These are phyloP conservation scores for Peniophora sp. DNA, from an alignment of 1,284 basidiomycete genomes.

Conservation along the genomic window DNA sequence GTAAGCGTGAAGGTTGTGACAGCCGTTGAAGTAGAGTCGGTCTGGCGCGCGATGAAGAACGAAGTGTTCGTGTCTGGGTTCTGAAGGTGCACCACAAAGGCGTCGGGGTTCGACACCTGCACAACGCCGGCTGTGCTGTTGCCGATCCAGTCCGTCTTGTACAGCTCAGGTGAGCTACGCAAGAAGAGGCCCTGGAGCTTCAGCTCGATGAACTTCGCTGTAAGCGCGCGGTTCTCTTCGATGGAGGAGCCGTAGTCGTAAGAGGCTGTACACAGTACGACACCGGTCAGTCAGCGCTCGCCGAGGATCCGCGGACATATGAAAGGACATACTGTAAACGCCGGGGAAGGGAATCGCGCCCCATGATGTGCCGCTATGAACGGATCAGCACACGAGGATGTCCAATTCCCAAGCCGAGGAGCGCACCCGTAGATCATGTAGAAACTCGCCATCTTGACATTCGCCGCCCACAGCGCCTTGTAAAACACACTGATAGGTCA, in stretches of 20 bases:
- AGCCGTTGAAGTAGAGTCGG: conserved; percentile 57
- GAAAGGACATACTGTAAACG: conserved; percentile 39
- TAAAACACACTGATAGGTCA: conserved; percentile 59
- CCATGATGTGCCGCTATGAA: conserved; percentile 67
- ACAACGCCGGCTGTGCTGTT: conserved; percentile 47
- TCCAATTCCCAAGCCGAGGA: neutral
- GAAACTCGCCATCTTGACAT: conserved; percentile 69
- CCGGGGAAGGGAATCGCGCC: conserved; percentile 64
- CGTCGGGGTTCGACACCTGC: conserved; percentile 37
- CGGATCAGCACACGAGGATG: conserved; percentile 1
- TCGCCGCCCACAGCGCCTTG: conserved; percentile 66
- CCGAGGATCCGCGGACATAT: neutral
- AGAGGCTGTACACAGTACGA: conserved; percentile 27
- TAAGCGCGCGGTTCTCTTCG: conserved; percentile 61
- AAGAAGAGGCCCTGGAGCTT: conserved; percentile 71
- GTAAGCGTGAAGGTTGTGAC: conserved; percentile 14
- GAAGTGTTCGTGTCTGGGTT: conserved; percentile 59
- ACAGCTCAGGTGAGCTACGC: conserved; percentile 66
- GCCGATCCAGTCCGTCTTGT: conserved; percentile 68
- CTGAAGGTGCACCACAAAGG: conserved; percentile 54
- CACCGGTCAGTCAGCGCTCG: neutral
- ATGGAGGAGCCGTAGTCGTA: conserved; percentile 68
- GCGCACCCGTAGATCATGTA: conserved; percentile 73
- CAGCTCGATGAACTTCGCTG: conserved; percentile 63
- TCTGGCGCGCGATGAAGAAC: conserved; percentile 69